Evolutionary conservation across 306 rosid genomes (phyloP).

Genomic region (Vigna hirtella): DNA sequence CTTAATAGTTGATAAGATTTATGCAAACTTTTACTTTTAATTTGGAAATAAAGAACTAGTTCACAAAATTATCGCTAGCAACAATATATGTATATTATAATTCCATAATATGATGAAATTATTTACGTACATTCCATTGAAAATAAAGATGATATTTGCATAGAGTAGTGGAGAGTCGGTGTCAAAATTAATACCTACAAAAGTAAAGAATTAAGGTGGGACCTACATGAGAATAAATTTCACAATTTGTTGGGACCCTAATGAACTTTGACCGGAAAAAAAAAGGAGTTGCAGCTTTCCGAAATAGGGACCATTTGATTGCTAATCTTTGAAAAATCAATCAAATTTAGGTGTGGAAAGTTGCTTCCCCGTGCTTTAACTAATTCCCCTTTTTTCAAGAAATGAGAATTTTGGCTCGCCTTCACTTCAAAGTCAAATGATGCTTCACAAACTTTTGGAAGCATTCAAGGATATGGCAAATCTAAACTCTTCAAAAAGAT

Average conservation of each 20-base stretch:
- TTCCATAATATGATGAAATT: too few species aligned
- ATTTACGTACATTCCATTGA: too few species aligned
- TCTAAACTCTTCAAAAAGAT: constrained; percentile 5
- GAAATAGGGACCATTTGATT: constrained; percentile 41
- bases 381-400: constrained; percentile 46
- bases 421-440: constrained; percentile 50
- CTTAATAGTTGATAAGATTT: too few species aligned
- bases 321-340: constrained; percentile 46
- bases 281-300: constrained; percentile 20
- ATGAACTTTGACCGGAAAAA: constrained; percentile 38
- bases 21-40: too few species aligned
- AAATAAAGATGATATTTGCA: background rate
- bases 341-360: constrained; percentile 43
- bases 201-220: constrained; percentile 32
- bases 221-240: constrained; percentile 37
- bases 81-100: too few species aligned
- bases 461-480: constrained; percentile 16
- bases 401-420: constrained; percentile 41
- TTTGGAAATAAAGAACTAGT: too few species aligned
- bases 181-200: background rate
- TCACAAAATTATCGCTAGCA: too few species aligned
- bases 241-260: constrained; percentile 35
- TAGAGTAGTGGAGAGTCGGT: background rate
- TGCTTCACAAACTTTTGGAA: constrained; percentile 40
- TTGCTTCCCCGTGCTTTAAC: constrained; percentile 16